Base-by-base conservation (phyloP, 2,329 filamentous ascomycete genomes). In the Westerdykella aurantiaca region DNA sequence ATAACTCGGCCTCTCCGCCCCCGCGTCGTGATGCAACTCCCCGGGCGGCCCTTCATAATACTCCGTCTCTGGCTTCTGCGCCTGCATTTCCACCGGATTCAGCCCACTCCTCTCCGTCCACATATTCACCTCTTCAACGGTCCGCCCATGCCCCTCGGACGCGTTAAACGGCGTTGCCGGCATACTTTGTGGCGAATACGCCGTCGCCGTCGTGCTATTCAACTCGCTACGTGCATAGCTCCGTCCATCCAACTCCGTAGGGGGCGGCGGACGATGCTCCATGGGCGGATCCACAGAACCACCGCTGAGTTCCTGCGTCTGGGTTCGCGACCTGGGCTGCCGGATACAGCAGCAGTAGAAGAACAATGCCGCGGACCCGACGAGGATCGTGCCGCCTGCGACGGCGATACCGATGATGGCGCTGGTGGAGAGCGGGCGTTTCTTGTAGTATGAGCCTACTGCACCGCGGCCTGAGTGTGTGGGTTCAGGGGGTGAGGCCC, bases 351-450 rank as follows among this genome's bases (percentile, higher is more conserved):
- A 49, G 21, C 16, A 44, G 29, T 37, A 46, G 6, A 33, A 38
- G 11, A 47, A 16, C 7, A 46, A 12, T 10, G 37, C 46, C 12
- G 38, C 18, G n/a, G 5, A 14, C 11, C 23, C 43, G 13, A 47
- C 35, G 18, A 51, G 23, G 7, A 39, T 38, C 11, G 48, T 37
- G 12, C 46, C 49, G n/a, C 41, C 46, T 6, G 41, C 49, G 5
- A 47, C 46, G 12, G 46, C 34, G 12, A 51, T 51, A 17, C 49
- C 46, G 29, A 51, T 49, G 18, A 51, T 49, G 6, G 49, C 46
- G 13, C 46, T 43, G 7, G 41, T 46, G 31, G 46, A 49, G 14
- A 49, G 43, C 3, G 37, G 7, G 13, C 38, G 39, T 14, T 35
- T 6, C 11, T 35, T 35, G 34, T 22, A n/a, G 7, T 35, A 6